Conservation (phyloP, 805 yeast genomes). For the Hanseniaspora lindneri region DNA sequence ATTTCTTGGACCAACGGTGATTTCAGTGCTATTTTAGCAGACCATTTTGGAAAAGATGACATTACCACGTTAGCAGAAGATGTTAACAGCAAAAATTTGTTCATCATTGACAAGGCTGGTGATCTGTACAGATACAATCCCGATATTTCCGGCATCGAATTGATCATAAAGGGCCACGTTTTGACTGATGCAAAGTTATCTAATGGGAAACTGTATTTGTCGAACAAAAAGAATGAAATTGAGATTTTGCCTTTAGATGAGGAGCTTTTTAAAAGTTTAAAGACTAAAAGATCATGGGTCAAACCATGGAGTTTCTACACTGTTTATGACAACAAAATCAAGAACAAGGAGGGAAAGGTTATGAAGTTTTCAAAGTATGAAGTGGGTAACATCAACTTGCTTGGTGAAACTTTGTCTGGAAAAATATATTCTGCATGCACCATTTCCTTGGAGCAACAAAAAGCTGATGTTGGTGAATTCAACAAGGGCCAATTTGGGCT, state of each 20-base stretch:
- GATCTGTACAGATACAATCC: constrained; percentile 60
- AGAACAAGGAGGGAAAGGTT: constrained; percentile 6
- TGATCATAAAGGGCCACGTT: constrained; percentile 38
- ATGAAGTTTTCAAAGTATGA: constrained; percentile 36
- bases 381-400: constrained; percentile 57
- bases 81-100: constrained; percentile 22
- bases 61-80: constrained; percentile 34
- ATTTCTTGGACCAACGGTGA: constrained; percentile 20
- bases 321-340: constrained; percentile 21
- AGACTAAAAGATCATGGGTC: constrained; percentile 19
- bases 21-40: neutral
- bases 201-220: constrained; percentile 41
- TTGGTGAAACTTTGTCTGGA: constrained; percentile 39
- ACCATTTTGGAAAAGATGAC: constrained; percentile 43
- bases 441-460: constrained; percentile 10
- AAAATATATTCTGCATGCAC: constrained; percentile 7
- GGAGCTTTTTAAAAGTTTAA: neutral
- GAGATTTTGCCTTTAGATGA: constrained; percentile 28
- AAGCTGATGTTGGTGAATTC: constrained; percentile 37
- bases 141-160: constrained; percentile 25
- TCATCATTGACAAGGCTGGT: constrained; percentile 58
- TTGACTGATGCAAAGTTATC: constrained; percentile 39
- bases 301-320: constrained; percentile 23
- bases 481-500: constrained; percentile 76
- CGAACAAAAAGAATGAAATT: constrained; percentile 26